Percentiles rank a stretch among this genome's conserved stretches.
Conservation (phyloP, 176 grass and related monocot species). For the Rhynchospora pubera region DNA sequence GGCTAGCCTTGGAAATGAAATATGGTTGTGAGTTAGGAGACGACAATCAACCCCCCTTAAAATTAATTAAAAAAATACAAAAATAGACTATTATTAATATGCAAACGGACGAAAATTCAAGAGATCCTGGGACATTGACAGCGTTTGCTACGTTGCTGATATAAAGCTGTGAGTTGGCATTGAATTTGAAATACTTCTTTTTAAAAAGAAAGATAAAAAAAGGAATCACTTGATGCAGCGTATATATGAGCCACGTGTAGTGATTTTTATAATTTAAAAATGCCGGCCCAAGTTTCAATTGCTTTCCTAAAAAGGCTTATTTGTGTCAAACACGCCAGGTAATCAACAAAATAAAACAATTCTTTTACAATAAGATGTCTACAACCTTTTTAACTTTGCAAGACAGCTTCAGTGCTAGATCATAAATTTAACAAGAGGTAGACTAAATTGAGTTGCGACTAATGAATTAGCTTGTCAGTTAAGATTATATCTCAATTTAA, state of each 20-base stretch:
- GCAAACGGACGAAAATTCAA: background rate
- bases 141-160: background rate
- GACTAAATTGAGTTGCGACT: too few species aligned
- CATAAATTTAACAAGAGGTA: background rate
- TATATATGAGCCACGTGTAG: background rate
- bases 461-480: too few species aligned
- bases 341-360: background rate
- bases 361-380: background rate
- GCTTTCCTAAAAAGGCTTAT: background rate
- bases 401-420: too few species aligned
- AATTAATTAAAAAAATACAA: background rate
- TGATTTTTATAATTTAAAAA: background rate
- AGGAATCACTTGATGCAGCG: background rate
- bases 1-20: background rate
- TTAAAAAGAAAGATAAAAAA: background rate
- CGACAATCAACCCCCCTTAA: background rate
- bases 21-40: background rate
- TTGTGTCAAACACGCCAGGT: background rate
- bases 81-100: background rate
- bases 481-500: too few species aligned
- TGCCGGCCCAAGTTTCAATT: background rate
- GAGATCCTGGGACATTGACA: background rate
- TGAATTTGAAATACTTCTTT: background rate
- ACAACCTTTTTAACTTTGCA: background rate
- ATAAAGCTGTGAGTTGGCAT: background rate